Conservation (phyloP, 345 rosid genomes). For the Hirschfeldia incana region DNA sequence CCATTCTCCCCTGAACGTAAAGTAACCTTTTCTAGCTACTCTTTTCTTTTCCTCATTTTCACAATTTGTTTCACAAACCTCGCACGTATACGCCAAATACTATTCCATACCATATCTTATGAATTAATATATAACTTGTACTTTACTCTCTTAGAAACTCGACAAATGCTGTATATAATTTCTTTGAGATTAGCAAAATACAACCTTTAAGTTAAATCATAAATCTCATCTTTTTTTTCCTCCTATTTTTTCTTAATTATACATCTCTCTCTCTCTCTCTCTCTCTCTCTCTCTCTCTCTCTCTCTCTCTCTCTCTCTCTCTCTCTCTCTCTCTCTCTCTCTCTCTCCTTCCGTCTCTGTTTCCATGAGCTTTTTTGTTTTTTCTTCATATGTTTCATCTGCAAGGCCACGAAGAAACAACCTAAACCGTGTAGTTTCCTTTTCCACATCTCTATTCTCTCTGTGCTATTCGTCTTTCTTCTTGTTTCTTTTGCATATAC, state of each 20-base stretch:
- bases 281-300: too few relatives aligned
- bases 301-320: too few relatives aligned
- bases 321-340: not conserved
- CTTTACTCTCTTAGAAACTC: conserved; percentile 15
- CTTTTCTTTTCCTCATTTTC: not conserved
- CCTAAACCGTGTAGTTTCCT: conserved; percentile 28
- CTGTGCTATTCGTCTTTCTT: conserved; percentile 35
- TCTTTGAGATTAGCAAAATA: conserved; percentile 14
- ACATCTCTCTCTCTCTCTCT: not conserved
- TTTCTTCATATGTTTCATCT: conserved; percentile 36
- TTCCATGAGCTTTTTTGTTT: conserved; percentile 36
- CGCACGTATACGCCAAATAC: not conserved
- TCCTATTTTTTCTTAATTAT: conserved; percentile 20
- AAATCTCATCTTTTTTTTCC: conserved; percentile 15
- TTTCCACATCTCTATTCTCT: conserved; percentile 30
- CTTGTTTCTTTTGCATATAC: conserved; percentile 29
- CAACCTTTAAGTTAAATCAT: conserved; percentile 7
- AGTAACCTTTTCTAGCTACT: conserved; percentile 50
- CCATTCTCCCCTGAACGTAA: conserved; percentile 63
- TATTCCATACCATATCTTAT: not conserved
- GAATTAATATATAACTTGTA: not conserved
- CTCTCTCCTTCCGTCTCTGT: conserved; percentile 13
- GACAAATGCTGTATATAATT: conserved; percentile 13
- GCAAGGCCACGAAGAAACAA: conserved; percentile 28
- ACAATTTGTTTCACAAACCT: not conserved